These are phyloP conservation scores for Solanum chilense DNA, from an alignment of 257 asterid genomes.

Conservation along the genomic window DNA sequence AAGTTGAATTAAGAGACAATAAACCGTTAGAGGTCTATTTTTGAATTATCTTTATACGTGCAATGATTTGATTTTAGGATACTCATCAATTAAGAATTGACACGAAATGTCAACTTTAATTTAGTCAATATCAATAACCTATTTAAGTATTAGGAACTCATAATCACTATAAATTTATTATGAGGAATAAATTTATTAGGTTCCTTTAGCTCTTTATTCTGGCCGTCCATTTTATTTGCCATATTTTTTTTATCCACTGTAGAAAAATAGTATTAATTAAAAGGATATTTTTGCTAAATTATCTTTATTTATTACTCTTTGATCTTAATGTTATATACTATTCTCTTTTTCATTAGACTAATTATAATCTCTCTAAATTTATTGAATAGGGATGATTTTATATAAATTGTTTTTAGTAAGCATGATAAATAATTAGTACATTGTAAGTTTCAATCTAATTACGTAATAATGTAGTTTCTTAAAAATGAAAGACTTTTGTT, in stretches of 20 bases:
- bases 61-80: neutral
- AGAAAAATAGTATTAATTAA: no score
- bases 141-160: neutral
- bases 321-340: neutral
- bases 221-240: no score
- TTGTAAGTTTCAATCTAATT: neutral
- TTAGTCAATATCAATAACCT: neutral
- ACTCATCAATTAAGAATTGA: neutral
- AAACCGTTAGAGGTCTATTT: neutral
- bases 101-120: neutral
- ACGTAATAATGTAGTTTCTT: neutral
- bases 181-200: neutral
- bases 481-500: neutral
- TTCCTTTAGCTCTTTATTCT: neutral
- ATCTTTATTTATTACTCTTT: neutral
- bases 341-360: neutral
- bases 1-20: neutral
- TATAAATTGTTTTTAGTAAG: neutral
- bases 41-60: neutral
- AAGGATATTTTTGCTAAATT: no score
- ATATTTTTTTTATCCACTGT: neutral
- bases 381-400: neutral
- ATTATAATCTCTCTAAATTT: neutral
- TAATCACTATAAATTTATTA: neutral
- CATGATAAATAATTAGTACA: neutral